Evolutionary conservation across 2,329 filamentous ascomycete genomes (phyloP), one percentile per base, ranked within the genome.

Genomic region (Trichoderma citrinoviride): DNA sequence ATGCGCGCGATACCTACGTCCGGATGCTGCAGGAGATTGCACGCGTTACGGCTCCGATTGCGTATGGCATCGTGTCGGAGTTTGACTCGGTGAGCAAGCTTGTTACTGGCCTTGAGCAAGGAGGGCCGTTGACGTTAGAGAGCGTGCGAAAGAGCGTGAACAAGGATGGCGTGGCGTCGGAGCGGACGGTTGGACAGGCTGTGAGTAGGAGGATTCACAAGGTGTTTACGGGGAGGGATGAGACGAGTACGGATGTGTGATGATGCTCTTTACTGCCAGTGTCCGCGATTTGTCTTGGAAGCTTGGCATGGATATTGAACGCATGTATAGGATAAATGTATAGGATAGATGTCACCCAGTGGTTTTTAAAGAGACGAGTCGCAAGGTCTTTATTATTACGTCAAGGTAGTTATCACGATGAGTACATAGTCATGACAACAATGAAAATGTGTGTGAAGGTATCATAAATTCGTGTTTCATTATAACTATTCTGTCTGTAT

Each of bases 1-100:
- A 86, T 49, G 77, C 82, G 2, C 74, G 78, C 7, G 90, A 93
- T 70, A 91, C 87, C 0, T 94, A 89, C 68, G 79, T 87, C 50
- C 85, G 86, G 68, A 91, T 94, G 90, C 78, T 95, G 57, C 88
- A 92, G 75, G 88, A 93, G 76, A 85, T 93, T 46, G 81, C 82
- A 15, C 85, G 90, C 17, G 83, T 94, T 17, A 93, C 91, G 6
- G 84, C 87, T 0, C 85, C 89, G 0, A 86, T 92, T 71, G 91
- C 91, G 0, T 85, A 89, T 67, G 90, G 90, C 3, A 85, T 94
- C 65, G 82, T 82, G 0, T 79, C 79, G 1, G 81, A 87, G 73
- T 92, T 88, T 73, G 80, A 78, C 1, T 85, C 77, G 5, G 83
- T 90, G 1, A 75, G 80, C 12, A 77, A 82, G 37, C 76, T 95